Base-by-base conservation (phyloP, 306 rosid genomes). In the Dalbergia oliveri region DNA sequence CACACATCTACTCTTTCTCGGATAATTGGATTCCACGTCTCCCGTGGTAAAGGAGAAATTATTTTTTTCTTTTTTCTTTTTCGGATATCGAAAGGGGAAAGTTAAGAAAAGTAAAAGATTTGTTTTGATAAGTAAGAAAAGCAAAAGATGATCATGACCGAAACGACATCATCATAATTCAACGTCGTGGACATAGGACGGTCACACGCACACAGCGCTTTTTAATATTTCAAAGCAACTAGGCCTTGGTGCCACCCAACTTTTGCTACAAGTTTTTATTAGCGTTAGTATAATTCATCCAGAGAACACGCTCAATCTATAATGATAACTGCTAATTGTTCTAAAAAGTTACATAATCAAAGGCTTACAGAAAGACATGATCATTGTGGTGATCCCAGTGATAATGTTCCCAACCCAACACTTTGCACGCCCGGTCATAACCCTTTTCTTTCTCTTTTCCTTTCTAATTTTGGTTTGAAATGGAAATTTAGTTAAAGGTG, bases 161-260 rank as follows among this genome's bases (percentile, higher is more conserved):
- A 78, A 76, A 62, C 60, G 85, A 84, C 84, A 80, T 45, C 84
- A 85, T 45, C 84, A 85, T 78, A 62, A 80, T 78, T 80, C 63
- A 62, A 43, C 51, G 76, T 68, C 68, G 56, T 19, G 84, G 31
- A 18, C 64, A 43, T 43, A 9, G 47, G 47, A 43, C 11, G 47
- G 47, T 43, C 10, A 37, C 47, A 56, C 13, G 1, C 1, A 3
- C 4, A 69, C 50, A 75, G 45, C 83, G 33, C 62, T 72, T 61
- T 67, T 69, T 50, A 3, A 37, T 57, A 33, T 61, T 73, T 33
- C 66, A 83, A 72, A 78, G 83, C 66, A 53, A n/a, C 89, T 83
- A 49, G 43, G 8, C 13, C 13, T 74, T 43, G 66, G 3, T 21
- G 41, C 79, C 19, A 41, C 37, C 62, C 37, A 43, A 9, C 84